Evolutionary conservation across 208 protist genomes (phyloP).

Genomic region (Leishmania braziliensis): DNA sequence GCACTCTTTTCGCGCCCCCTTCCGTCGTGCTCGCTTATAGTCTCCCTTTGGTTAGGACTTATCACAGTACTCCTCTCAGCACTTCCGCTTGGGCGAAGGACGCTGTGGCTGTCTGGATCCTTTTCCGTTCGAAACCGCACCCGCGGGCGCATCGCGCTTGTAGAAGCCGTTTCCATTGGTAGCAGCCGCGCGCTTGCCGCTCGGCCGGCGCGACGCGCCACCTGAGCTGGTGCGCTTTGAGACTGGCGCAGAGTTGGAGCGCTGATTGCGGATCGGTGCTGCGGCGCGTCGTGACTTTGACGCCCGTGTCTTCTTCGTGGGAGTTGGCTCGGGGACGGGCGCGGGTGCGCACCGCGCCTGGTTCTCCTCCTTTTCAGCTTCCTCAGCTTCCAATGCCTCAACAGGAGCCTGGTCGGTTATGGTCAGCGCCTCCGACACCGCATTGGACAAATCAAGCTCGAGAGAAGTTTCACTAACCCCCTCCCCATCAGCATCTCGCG

Average conservation of each 20-base stretch:
- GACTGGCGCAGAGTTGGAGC: neutral
- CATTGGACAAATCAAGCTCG: neutral
- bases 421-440: neutral
- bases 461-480: neutral
- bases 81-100: neutral
- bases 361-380: neutral
- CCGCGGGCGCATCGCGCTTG: neutral
- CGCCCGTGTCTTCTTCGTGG: neutral
- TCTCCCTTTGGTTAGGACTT: neutral
- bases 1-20: neutral
- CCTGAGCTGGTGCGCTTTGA: neutral
- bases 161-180: constrained; percentile 1
- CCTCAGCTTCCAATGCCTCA: neutral
- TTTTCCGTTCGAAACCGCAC: neutral
- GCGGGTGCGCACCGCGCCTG: constrained; percentile 16
- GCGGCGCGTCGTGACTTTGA: neutral
- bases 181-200: neutral
- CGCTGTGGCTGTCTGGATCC: neutral
- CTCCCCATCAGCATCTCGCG: neutral
- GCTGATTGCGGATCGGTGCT: neutral
- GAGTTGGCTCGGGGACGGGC: constrained; percentile 11
- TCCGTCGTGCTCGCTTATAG: neutral
- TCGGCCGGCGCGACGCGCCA: neutral
- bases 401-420: too few species aligned
- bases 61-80: neutral